A percentile compares a stretch with the other conserved stretches of the same genome.
Evolutionary conservation across 169 alveolate genomes (phyloP).

Genomic region (Plasmodium blacklocki): DNA sequence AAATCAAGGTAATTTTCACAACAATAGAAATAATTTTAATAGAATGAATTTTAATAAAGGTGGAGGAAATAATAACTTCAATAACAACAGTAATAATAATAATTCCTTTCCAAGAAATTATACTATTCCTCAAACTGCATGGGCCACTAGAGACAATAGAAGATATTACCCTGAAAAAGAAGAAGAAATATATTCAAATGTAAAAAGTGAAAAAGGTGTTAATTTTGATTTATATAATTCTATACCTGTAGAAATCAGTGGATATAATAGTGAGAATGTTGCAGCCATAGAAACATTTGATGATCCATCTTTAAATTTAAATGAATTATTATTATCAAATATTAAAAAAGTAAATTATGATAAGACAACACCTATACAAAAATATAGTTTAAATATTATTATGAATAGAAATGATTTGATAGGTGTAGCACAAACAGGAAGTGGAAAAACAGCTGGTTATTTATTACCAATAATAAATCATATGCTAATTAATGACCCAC

Average conservation of each 20-base stretch:
- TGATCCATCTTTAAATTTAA: slow-evolving; percentile 82
- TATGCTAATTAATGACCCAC: slow-evolving; percentile 91
- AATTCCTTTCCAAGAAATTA: slow-evolving; percentile 21
- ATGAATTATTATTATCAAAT: slow-evolving; percentile 82
- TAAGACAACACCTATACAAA: slow-evolving; percentile 96
- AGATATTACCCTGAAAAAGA: slow-evolving; percentile 87
- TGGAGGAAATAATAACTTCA: slow-evolving; percentile 39
- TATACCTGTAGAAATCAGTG: slow-evolving; percentile 92
- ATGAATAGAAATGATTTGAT: slow-evolving; percentile 94
- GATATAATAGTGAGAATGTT: slow-evolving; percentile 82
- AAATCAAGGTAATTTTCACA: slow-evolving; percentile 13
- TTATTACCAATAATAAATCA: slow-evolving; percentile 95
- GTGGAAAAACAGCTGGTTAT: slow-evolving; percentile 99
- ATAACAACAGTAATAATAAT: slow-evolving; percentile 30
- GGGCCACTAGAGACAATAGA: slow-evolving; percentile 90
- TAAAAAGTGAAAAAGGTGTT: slow-evolving; percentile 89
- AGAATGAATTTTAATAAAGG: slow-evolving; percentile 61
- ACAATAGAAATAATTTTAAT: slow-evolving; percentile 34
- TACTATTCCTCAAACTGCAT: slow-evolving; percentile 74
- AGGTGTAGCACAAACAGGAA: slow-evolving; percentile 99
- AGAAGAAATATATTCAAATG: slow-evolving; percentile 84
- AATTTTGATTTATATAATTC: slow-evolving; percentile 89
- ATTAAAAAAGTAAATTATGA: slow-evolving; percentile 89
- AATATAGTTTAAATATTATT: slow-evolving; percentile 94
- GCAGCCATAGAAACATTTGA: slow-evolving; percentile 85